Conservation (phyloP, 306 rosid species). For the Cyamopsis tetragonoloba region DNA sequence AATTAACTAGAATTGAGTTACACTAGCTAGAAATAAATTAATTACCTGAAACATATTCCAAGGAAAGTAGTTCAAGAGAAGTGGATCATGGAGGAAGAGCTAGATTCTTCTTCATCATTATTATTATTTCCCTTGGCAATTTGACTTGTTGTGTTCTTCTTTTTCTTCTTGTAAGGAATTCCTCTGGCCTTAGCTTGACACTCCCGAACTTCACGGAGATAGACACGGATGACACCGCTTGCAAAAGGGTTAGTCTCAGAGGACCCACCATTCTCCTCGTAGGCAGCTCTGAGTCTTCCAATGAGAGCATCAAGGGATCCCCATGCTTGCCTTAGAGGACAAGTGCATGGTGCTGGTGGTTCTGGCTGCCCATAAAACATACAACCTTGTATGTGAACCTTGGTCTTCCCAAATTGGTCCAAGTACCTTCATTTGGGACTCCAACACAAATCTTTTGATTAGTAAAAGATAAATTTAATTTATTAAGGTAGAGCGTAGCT, state of each 20-base stretch:
- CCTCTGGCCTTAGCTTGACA: constrained; percentile 96
- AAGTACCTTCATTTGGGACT: constrained; percentile 76
- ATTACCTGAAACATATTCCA: constrained; percentile 34
- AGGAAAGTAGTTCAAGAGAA: constrained; percentile 41
- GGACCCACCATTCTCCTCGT: constrained; percentile 87
- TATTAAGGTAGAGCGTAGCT: too few relatives aligned
- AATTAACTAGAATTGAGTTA: too few relatives aligned
- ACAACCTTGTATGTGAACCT: constrained; percentile 86
- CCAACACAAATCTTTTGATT: too few relatives aligned
- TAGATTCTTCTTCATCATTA: constrained; percentile 32
- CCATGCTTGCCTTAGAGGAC: constrained; percentile 95
- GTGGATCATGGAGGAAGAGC: constrained; percentile 32
- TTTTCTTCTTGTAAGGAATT: constrained; percentile 93
- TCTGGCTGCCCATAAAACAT: constrained; percentile 92
- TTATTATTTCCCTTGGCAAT: constrained; percentile 33
- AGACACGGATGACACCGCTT: constrained; percentile 69
- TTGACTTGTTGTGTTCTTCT: constrained; percentile 60
- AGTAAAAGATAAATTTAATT: too few relatives aligned
- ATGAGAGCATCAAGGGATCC: constrained; percentile 95
- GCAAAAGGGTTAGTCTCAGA: constrained; percentile 85
- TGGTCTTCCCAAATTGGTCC: constrained; percentile 95
- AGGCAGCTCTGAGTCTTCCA: constrained; percentile 94
- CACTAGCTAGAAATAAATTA: background rate
- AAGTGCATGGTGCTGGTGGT: constrained; percentile 93
- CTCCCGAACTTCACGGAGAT: constrained; percentile 83